These are phyloP conservation scores for Kodamaea alishanica DNA, from an alignment of 1,139 yeast species.

Conservation along the genomic window DNA sequence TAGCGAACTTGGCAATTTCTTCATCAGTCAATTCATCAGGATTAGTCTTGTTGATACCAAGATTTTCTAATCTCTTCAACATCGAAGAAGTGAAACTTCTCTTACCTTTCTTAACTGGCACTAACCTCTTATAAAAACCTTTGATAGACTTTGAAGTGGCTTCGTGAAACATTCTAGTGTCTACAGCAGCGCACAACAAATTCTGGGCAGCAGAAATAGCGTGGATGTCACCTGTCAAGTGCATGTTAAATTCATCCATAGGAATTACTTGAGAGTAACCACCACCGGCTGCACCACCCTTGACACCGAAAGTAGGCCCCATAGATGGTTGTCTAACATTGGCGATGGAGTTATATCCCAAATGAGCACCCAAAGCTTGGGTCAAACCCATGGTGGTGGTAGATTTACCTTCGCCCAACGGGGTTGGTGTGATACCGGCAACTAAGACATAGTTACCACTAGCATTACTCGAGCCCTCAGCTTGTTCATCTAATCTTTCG, in stretches of 20 bases:
- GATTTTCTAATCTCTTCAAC: slow-evolving; percentile 57
- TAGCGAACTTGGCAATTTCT: slow-evolving; percentile 59
- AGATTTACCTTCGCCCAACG: slow-evolving; percentile 79
- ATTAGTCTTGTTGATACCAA: slow-evolving; percentile 62
- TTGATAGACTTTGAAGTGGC: slow-evolving; percentile 60
- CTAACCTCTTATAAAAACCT: slow-evolving; percentile 61
- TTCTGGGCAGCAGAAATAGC: slow-evolving; percentile 80
- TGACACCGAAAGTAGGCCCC: slow-evolving; percentile 87
- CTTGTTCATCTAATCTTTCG: slow-evolving; percentile 54
- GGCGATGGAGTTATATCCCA: slow-evolving; percentile 65
- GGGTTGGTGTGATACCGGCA: slow-evolving; percentile 82
- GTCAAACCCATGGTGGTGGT: slow-evolving; percentile 78
- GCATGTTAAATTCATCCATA: slow-evolving; percentile 86
- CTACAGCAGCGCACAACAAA: slow-evolving; percentile 77
- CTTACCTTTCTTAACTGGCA: slow-evolving; percentile 64
- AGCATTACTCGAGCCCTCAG: slow-evolving; percentile 42
- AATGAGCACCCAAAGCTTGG: slow-evolving; percentile 76
- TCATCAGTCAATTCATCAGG: slow-evolving; percentile 69
- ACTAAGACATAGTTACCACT: slow-evolving; percentile 66
- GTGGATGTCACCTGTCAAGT: slow-evolving; percentile 80
- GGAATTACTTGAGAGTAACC: slow-evolving; percentile 84
- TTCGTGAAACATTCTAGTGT: slow-evolving; percentile 82
- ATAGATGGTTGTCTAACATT: slow-evolving; percentile 82
- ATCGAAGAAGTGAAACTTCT: slow-evolving; percentile 65
- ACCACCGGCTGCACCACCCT: slow-evolving; percentile 91